Evolutionary conservation across 1,139 yeast species (phyloP).

Genomic region (Yamadazyma dendronema): DNA sequence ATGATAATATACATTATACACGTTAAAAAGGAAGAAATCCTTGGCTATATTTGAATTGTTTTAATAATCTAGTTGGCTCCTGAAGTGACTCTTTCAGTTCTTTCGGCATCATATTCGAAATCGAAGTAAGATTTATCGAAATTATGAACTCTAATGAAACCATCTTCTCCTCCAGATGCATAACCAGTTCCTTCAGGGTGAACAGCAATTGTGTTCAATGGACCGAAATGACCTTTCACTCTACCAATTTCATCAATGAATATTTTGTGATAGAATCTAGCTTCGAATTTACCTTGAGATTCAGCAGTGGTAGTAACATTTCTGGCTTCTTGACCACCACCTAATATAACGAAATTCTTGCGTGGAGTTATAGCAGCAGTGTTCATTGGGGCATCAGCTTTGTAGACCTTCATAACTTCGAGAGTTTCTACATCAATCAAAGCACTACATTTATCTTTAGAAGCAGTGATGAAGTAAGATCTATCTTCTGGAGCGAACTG

Average conservation of each 20-base stretch:
- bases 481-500: constrained; percentile 82
- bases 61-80: constrained; percentile 18
- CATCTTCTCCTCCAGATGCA: constrained; percentile 98
- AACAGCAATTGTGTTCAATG: constrained; percentile 87
- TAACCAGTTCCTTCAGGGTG: constrained; percentile 94
- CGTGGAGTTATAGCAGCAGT: constrained; percentile 92
- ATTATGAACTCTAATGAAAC: constrained; percentile 89
- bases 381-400: constrained; percentile 92
- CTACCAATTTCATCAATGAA: constrained; percentile 96
- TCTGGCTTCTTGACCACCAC: constrained; percentile 99
- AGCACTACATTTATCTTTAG: constrained; percentile 88
- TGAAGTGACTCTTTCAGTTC: constrained; percentile 56
- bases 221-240: constrained; percentile 99
- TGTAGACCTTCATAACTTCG: constrained; percentile 68
- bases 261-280: constrained; percentile 91
- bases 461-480: constrained; percentile 87
- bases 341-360: constrained; percentile 88
- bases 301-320: constrained; percentile 96
- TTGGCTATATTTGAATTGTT: not conserved
- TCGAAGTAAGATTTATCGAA: constrained; percentile 92
- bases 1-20: constrained; percentile 1
- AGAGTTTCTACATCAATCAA: constrained; percentile 78
- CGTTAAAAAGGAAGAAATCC: not conserved
- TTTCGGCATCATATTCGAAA: constrained; percentile 88
- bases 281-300: constrained; percentile 95